Base-by-base conservation (phyloP, 106 monocot species). In the Hemerocallis citrina region DNA sequence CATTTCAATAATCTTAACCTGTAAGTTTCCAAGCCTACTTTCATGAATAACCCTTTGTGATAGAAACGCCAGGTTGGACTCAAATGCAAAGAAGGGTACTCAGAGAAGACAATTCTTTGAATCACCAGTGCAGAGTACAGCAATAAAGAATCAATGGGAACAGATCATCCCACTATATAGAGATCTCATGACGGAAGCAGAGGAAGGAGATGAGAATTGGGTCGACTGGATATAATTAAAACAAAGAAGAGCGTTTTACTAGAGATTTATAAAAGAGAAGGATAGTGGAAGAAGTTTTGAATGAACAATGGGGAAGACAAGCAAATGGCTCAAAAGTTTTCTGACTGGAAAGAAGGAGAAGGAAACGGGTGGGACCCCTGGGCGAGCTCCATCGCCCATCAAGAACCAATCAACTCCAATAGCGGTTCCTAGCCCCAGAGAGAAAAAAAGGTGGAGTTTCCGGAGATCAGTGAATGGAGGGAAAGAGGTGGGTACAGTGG, bases 391-490 rank as follows among this genome's bases (percentile, higher is more conserved):
- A 0, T 23, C 56, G 52, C 49, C 68, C 5, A 37, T 66, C 23
- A 52, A 59, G 48, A 50, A 20, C 34, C 8, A 14, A 24, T 35
- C 36, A 22, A 38, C 41, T 9, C 39, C 57, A 6, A 21, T 44
- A 14, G 13, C 39, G 32, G 44, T 35, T 8, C 55, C 66, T 0
- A 46, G n/a, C 0, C 16, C 57, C 0, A 80, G 69, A 66, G 86
- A 87, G 73, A 87, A 62, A 77, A 59, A 56, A 43, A 60, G 88
- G 36, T 88, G 80, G 79, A 88, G 88, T 52, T 88, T 88, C 57
- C 51, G 76, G 33, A 51, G 70, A 34, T 57, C 76, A 0, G 55
- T 46, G 6, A n/a, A n/a, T n/a, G n/a, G n/a, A n/a, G n/a, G n/a
- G n/a, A n/a, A n/a, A n/a, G 64, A 39, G 4, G 38, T 59, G 4